Base-by-base conservation (phyloP, 192 early-diverging fungal species). In the Funneliformis mosseae region DNA sequence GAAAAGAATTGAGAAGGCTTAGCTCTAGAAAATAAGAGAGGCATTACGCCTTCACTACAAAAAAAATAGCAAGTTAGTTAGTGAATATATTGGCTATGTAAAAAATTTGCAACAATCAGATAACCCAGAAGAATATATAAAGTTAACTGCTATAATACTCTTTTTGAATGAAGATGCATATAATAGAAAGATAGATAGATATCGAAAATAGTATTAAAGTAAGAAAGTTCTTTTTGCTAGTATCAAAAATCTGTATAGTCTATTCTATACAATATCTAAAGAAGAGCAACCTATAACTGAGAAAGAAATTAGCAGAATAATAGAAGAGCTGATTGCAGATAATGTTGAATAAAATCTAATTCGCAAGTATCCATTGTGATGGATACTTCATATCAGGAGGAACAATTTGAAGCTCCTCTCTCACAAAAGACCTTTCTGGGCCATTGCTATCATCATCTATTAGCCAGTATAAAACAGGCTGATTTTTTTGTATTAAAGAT, bases 121-220 rank as follows among this genome's bases (percentile, higher is more conserved):
- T 1, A 67, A 67, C 9, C 4, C 18, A 67, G 64, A 67, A 25
- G 64, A 67, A 27, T 67, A 67, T 67, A 67, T 67, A 67, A 67
- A 67, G 28, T 67, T 25, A 25, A 67, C 64, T 5, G 64, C 64
- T 5, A 67, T 67, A 67, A 67, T 9, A 2, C 64, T 67, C 28
- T 67, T 67, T 9, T 27, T 9, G 9, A 67, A 67, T 67, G 33
- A 60, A 5, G 55, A 60, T 18, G 55, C 55, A 60, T 60, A 60
- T 60, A 60, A 60, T 8, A 60, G 8, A 60, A 60, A 60, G n/a
- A 60, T 60, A 9, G 2, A 3, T 5, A 67, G 64, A 67, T 67
- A 67, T 67, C 18, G 64, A 67, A 67, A 67, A 67, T 67, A 27
- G 64, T 67, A 67, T 67, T 27, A 67, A 67, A 27, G 64, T 67